Evolutionary conservation across 257 asterid genomes (phyloP), one percentile per base, ranked within the genome.

Genomic region (Voacanga thouarsii): DNA sequence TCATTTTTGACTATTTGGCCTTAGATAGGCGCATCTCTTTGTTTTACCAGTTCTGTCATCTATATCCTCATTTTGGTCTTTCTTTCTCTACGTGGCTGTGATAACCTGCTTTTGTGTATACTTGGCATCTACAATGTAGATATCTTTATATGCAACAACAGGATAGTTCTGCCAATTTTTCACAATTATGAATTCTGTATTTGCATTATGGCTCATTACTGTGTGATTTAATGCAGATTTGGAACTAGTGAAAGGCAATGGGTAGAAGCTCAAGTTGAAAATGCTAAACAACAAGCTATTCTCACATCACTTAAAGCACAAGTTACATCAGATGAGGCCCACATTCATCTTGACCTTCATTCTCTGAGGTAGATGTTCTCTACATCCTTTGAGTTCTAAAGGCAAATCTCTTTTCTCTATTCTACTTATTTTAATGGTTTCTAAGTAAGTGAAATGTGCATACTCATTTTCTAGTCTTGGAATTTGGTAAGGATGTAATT

Each of bases 261-360:
- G 99, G 95, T 96, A 78, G 98, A 93, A 89, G 97, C 98, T 85
- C 98, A 96, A 86, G 99, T 96, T 79, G 99, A 93, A 88, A 92
- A 96, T 88, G 92, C 99, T 78, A 96, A 93, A 88, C 98, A 96
- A 83, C 98, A 93, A 78, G 96, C 98, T 71, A 87, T 90, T 81
- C 94, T 95, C 82, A 83, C 86, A 88, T 83, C 99, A 15, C 94
- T 95, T 76, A 95, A 93, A 87, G 85, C 94, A 82, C 99, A 95
- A 90, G 97, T 95, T 82, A 89, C 97, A 81, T 90, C 98, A 77
- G 98, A 93, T 83, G 99, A 95, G 86, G 98, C 99, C 88, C 99
- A 95, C 84, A 90, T 93, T 87, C 99, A 93, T 89, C 91, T 93
- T 79, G 97, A 95, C 88, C 99, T 95, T 87, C 97, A 95, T 85